Conservation (phyloP, 257 asterid species). For the Solanum dulcamara region DNA sequence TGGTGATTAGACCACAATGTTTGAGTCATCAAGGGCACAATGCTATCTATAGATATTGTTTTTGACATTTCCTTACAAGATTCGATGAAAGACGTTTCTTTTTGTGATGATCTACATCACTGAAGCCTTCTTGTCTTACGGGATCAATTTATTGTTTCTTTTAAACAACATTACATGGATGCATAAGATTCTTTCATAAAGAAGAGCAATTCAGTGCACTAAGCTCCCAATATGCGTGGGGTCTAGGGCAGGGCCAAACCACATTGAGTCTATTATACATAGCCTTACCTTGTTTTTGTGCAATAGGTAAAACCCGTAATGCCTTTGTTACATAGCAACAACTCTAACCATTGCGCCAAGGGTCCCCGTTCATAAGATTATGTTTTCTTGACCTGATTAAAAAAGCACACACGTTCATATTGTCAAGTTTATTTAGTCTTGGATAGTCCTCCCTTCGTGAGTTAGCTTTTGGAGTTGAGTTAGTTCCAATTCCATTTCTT, state of each 20-base stretch:
- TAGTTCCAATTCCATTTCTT: background rate
- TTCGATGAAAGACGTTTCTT: background rate
- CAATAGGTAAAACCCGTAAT: background rate
- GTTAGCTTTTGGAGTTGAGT: background rate
- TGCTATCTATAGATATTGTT: background rate
- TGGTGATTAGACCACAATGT: background rate
- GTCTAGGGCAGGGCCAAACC: background rate
- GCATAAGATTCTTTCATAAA: background rate
- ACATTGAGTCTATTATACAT: background rate
- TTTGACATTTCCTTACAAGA: background rate
- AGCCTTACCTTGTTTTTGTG: background rate
- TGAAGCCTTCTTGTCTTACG: background rate
- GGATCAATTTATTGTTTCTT: background rate
- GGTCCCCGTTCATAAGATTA: background rate
- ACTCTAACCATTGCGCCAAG: background rate
- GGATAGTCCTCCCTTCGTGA: background rate
- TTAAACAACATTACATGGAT: background rate
- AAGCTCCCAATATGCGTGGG: background rate
- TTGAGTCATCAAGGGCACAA: background rate
- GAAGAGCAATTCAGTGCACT: background rate
- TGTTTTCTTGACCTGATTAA: background rate
- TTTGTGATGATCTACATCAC: background rate
- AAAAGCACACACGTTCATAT: background rate
- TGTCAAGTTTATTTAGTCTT: background rate
- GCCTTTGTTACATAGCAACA: background rate